These are phyloP conservation scores for Macrocybe sp. DNA, from an alignment of 1,284 basidiomycete genomes.

Conservation along the genomic window DNA sequence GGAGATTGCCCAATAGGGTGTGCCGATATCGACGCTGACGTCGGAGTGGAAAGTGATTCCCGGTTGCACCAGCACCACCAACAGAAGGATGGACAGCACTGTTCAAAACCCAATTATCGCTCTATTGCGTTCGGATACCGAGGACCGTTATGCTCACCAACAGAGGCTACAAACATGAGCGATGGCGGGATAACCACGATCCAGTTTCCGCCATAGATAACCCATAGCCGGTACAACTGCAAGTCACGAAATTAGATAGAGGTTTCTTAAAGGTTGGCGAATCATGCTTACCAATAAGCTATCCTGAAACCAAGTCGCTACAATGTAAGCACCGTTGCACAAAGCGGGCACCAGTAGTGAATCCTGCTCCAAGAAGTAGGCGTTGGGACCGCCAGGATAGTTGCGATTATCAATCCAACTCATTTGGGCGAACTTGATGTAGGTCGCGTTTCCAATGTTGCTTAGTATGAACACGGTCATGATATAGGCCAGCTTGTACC, in stretches of 20 bases:
- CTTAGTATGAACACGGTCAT: slow-evolving; percentile 19
- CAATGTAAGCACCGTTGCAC: slow-evolving; percentile 21
- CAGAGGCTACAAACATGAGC: slow-evolving; percentile 12
- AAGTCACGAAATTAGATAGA: not conserved
- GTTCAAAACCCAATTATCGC: not conserved
- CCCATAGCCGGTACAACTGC: slow-evolving; percentile 14
- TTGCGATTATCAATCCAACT: slow-evolving; percentile 27
- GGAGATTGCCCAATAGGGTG: slow-evolving; percentile 15
- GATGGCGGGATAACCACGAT: not conserved
- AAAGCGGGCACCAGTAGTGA: slow-evolving; percentile 20
- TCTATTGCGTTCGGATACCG: not conserved
- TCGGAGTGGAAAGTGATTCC: slow-evolving; percentile 1
- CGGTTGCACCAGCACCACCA: not conserved
- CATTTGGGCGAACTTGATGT: slow-evolving; percentile 18
- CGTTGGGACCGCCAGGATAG: slow-evolving; percentile 27
- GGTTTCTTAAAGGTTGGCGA: not conserved
- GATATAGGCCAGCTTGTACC: slow-evolving; percentile 17
- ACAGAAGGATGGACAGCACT: not conserved
- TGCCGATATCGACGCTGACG: slow-evolving; percentile 6
- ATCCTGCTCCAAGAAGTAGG: slow-evolving; percentile 17
- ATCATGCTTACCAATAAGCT: slow-evolving; percentile 19
- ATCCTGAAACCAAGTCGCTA: slow-evolving; percentile 25
- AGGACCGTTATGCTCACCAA: slow-evolving; percentile 13
- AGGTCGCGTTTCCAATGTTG: slow-evolving; percentile 18
- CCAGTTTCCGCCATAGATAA: not conserved